Base-by-base conservation (phyloP, 1,139 yeast genomes). In the Debaryomyces fabryi region DNA sequence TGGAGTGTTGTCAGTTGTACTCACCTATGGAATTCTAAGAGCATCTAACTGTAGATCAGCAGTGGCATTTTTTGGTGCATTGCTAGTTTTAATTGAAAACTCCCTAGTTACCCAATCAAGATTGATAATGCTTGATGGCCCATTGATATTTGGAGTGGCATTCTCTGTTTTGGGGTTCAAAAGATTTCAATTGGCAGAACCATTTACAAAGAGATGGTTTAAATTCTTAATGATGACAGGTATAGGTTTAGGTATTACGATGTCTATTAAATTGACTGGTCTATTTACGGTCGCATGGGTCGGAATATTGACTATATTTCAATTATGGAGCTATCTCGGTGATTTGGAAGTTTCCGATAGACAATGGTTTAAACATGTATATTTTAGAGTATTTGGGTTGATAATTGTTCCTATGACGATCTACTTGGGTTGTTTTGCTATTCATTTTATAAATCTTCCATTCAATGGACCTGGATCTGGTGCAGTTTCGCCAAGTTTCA, bases 301-400 rank as follows among this genome's bases (percentile, higher is more conserved):
- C 3, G 64, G 74, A 0, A 10, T 68, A 0, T 58, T 84, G 10
- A 60, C 77, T 0, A 43, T 65, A 0, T 56, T 71, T 36, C 80
- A 81, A 45, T 58, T 81, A 16, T 87, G 92, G 90, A 62, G 64
- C 47, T 55, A 76, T 5, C 58, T 82, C 16, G 89, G 88, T 2
- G 93, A 88, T 63, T 56, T 83, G 37, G 66, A 66, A 1, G 65
- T 82, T 1, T 41, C 74, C 10, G 63, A 65, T 16, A 44, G 48
- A 8, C 46, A 56, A 36, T 63, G 79, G 57, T 51, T 67, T 29
- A 63, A 59, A 33, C 79, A 73, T 53, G 49, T 71, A 1, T 29
- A 61, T 0, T 52, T 58, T 7, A 72, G 81, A 46, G 32, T 68
- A 0, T 30, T 68, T 3, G 65, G 71, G 1, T 64, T 82, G 34